Base-by-base conservation (phyloP, 2,329 filamentous ascomycete genomes). In the Alternaria angustiovoidea region DNA sequence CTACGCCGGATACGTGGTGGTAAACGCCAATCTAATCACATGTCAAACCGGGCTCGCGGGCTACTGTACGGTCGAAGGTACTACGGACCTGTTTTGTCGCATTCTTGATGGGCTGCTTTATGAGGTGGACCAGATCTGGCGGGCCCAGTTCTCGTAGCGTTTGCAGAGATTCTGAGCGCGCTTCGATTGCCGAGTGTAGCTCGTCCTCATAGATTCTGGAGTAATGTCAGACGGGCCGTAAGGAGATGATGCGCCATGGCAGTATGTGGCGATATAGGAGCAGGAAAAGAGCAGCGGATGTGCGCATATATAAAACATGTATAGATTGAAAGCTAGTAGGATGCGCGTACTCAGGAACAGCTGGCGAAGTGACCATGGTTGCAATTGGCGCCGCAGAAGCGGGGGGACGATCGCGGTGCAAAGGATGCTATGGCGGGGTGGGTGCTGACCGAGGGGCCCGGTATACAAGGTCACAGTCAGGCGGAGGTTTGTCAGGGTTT, bases 1-100 rank as follows among this genome's bases (percentile, higher is more conserved):
- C 95, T 75, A 97, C 90, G 62, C 95, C 95, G 39, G 93, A 97
- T 70, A 97, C 94, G 88, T 99, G 95, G 79, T 99, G 95, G 78
- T 99, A 99, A 57, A 97, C 90, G 61, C 95, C 95, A 63, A 89
- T 89, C 91, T 97, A 56, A 36, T 24, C 36, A 55, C 61, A 57
- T 48, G 60, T 65, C 56, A 65, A 51, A 69, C 14, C 41, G 24
- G 41, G 12, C 14, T 63, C 34, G 63, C 30, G 51, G 44, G 58
- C 54, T 24, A 39, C 42, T 24, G 24, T 53, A 32, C 22, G 20
- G 28, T 41, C 41, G 43, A 44, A 48, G 56, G 49, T 24, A 44
- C n/a, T 26, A 54, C 75, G 60, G 78, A 88, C 86, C 82, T 88
- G 86, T 64, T 85, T 86, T 54, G 80, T 83, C 20, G 82, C 77